Evolutionary conservation across 495 filamentous ascomycete species (phyloP).

Genomic region (Aspergillus leporis): DNA sequence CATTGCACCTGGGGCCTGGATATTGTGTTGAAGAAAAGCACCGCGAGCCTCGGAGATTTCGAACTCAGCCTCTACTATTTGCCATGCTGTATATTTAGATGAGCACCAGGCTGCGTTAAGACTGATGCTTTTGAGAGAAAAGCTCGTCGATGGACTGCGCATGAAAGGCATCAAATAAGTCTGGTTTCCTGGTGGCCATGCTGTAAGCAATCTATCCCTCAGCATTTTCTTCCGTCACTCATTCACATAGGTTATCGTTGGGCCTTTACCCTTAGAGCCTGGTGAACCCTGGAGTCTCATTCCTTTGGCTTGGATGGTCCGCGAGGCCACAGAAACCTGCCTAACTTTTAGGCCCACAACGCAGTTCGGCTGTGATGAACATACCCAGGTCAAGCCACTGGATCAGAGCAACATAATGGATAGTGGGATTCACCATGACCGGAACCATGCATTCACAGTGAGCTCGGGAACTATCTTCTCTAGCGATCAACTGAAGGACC

Average conservation of each 20-base stretch:
- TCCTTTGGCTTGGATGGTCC: constrained; percentile 1
- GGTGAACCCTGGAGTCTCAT: background rate
- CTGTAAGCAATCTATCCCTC: background rate
- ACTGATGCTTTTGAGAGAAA: background rate
- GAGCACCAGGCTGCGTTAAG: background rate
- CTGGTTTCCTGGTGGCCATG: background rate
- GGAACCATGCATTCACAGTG: background rate
- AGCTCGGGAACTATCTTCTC: background rate
- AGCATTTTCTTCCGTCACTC: background rate
- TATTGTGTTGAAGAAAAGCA: background rate
- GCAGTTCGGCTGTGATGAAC: background rate
- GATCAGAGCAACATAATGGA: background rate
- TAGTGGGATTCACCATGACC: background rate
- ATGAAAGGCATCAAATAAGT: constrained; percentile 2
- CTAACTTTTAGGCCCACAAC: background rate
- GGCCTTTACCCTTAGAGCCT: background rate
- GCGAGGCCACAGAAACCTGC: background rate
- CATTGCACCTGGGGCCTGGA: background rate
- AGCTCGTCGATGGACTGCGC: background rate
- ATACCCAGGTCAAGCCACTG: background rate
- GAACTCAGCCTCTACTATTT: background rate
- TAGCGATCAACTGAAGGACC: background rate
- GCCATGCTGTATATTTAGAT: background rate
- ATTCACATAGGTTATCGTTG: background rate
- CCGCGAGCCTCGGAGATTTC: background rate